Percentiles rank a stretch among this genome's conserved stretches.
Conservation (phyloP, 495 filamentous ascomycete species). For the Penicillium parvum region DNA sequence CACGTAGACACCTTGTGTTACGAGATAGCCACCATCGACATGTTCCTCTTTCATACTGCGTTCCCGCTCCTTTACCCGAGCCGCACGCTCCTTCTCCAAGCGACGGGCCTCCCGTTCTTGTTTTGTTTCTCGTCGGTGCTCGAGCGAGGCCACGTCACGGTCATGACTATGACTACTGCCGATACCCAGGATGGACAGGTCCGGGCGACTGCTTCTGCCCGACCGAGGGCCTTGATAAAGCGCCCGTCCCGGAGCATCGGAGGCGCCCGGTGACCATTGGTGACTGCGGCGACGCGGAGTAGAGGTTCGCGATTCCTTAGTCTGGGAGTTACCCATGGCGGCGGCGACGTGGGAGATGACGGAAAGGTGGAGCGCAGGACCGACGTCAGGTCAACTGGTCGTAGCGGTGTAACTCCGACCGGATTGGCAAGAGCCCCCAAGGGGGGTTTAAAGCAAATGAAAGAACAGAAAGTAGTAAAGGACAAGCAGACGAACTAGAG, state of each 20-base stretch:
- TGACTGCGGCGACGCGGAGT: constrained; percentile 29
- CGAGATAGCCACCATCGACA: constrained; percentile 90
- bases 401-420: constrained; percentile 19
- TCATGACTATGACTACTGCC: constrained; percentile 37
- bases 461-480: background rate
- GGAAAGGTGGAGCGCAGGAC: constrained; percentile 2
- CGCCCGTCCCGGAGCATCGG: constrained; percentile 31
- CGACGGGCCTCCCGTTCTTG: constrained; percentile 86
- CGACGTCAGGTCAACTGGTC: constrained; percentile 5
- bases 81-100: constrained; percentile 71
- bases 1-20: constrained; percentile 91
- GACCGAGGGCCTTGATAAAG: constrained; percentile 41
- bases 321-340: constrained; percentile 58
- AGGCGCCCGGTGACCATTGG: constrained; percentile 35
- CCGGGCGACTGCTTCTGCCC: constrained; percentile 49
- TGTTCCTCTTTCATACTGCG: constrained; percentile 89
- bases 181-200: constrained; percentile 54
- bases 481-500: constrained; percentile 5
- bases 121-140: constrained; percentile 75
- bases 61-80: constrained; percentile 76
- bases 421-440: constrained; percentile 14
- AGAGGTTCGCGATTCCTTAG: constrained; percentile 52
- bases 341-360: constrained; percentile 2
- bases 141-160: constrained; percentile 38
- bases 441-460: constrained; percentile 16